phyloP scores from a whole-genome alignment of 169 alveolate genomes.

The Cryptosporidium viatorum region DNA sequence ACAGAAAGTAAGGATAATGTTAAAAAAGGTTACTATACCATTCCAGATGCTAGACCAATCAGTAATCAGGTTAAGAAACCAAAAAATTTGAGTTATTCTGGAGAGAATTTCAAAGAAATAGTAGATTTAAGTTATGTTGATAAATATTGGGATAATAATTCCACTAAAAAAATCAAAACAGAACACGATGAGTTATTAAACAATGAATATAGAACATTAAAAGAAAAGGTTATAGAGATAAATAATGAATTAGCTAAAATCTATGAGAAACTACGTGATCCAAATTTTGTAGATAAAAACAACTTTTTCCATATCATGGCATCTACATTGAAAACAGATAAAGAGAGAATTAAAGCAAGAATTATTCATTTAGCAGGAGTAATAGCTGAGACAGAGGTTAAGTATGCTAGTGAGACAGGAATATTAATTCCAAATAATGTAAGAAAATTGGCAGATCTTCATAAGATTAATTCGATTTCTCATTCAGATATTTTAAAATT shows the following conservation, averaged over 20 bases:
- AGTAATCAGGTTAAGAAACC: constrained; percentile 15
- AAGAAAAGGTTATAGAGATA: constrained; percentile 13
- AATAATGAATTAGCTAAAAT: neutral
- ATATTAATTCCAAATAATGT: constrained; percentile 30
- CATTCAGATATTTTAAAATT: constrained; percentile 54
- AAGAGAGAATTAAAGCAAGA: constrained; percentile 4
- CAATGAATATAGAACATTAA: constrained; percentile 19
- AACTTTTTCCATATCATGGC: neutral
- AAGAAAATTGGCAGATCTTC: constrained; percentile 59
- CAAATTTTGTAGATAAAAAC: neutral
- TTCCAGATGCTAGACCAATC: constrained; percentile 24
- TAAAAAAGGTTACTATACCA: neutral
- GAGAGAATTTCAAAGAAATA: neutral
- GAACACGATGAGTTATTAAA: neutral
- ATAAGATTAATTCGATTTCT: constrained; percentile 6
- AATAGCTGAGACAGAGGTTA: constrained; percentile 56
- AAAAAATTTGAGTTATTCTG: constrained; percentile 4
- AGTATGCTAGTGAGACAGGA: constrained; percentile 6
- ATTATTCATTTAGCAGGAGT: constrained; percentile 52
- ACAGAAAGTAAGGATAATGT: neutral
- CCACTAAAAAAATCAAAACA: neutral
- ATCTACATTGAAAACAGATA: constrained; percentile 13
- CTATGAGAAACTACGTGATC: neutral
- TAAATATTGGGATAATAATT: constrained; percentile 10
- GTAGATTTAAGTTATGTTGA: constrained; percentile 11